A percentile compares a stretch with the other conserved stretches of the same genome.
Conservation (phyloP, 306 rosid species). For the Canavalia gladiata region DNA sequence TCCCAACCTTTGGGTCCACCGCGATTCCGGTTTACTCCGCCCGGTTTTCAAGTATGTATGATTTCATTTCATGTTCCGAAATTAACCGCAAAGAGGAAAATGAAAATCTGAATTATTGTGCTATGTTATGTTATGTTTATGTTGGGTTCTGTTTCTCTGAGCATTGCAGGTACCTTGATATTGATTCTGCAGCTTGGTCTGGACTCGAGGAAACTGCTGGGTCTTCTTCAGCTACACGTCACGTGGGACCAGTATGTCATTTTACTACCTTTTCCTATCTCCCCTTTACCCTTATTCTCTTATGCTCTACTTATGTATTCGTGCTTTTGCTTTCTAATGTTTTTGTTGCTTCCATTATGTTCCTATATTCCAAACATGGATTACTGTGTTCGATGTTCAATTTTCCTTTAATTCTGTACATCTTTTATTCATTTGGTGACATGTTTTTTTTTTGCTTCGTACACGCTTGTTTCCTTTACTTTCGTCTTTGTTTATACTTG, state of each 20-base stretch:
- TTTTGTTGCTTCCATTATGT: slow-evolving; percentile 26
- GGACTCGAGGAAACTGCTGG: slow-evolving; percentile 93
- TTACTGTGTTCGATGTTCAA: neutral
- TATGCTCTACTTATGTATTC: neutral
- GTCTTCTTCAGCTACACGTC: slow-evolving; percentile 68
- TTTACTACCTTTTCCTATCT: slow-evolving; percentile 4
- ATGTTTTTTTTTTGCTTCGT: neutral
- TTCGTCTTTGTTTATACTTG: neutral
- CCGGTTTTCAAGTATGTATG: slow-evolving; percentile 69
- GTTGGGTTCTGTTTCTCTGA: slow-evolving; percentile 18
- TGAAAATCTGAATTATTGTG: too few relatives aligned
- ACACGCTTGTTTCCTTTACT: too few relatives aligned
- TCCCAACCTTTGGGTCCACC: slow-evolving; percentile 78
- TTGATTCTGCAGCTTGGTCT: slow-evolving; percentile 82
- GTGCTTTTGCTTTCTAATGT: neutral
- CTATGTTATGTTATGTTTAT: neutral
- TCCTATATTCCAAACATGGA: neutral
- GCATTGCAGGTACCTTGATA: slow-evolving; percentile 66
- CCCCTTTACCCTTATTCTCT: too few relatives aligned
- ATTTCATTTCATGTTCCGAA: neutral
- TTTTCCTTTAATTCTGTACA: slow-evolving; percentile 1
- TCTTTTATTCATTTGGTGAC: neutral
- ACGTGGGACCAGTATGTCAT: slow-evolving; percentile 85
- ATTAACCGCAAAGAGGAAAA: too few relatives aligned
- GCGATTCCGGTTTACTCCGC: slow-evolving; percentile 65